Percentiles rank a stretch among this genome's conserved stretches.
Evolutionary conservation across 352 stramenopile species (phyloP).

Genomic region (Phytopythium kandeliae): DNA sequence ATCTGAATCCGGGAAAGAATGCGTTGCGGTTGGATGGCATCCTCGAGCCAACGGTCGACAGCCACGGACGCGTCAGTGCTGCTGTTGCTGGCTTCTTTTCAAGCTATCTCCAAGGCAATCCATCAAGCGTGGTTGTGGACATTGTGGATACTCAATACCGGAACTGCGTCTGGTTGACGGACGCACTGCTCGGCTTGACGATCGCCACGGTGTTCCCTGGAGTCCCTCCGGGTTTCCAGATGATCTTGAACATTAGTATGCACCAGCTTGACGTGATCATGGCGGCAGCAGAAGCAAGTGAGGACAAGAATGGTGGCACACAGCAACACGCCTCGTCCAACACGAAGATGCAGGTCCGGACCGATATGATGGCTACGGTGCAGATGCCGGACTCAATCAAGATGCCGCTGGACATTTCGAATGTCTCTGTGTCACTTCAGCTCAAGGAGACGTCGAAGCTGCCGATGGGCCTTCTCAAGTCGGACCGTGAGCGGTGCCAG

Average conservation of each 20-base stretch:
- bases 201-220: conserved; percentile 63
- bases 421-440: conserved; percentile 51
- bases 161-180: conserved; percentile 58
- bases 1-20: conserved; percentile 45
- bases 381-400: conserved; percentile 68
- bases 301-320: not conserved
- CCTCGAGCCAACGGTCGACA: conserved; percentile 41
- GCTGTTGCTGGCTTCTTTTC: conserved; percentile 63
- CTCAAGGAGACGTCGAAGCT: conserved; percentile 33
- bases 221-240: conserved; percentile 43
- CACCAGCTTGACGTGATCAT: conserved; percentile 64
- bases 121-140: conserved; percentile 46
- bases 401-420: conserved; percentile 62
- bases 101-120: conserved; percentile 45
- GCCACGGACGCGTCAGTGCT: conserved; percentile 36
- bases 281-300: conserved; percentile 13
- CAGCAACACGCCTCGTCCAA: conserved; percentile 26
- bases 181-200: conserved; percentile 50
- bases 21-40: conserved; percentile 34
- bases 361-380: conserved; percentile 55
- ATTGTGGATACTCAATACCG: conserved; percentile 43
- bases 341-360: conserved; percentile 65
- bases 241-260: conserved; percentile 65
- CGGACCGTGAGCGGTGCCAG: conserved; percentile 44
- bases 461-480: conserved; percentile 45